These are phyloP conservation scores for Tylopilus plumbeoviolaceoides DNA, from an alignment of 768 basidiomycete genomes.

Conservation along the genomic window DNA sequence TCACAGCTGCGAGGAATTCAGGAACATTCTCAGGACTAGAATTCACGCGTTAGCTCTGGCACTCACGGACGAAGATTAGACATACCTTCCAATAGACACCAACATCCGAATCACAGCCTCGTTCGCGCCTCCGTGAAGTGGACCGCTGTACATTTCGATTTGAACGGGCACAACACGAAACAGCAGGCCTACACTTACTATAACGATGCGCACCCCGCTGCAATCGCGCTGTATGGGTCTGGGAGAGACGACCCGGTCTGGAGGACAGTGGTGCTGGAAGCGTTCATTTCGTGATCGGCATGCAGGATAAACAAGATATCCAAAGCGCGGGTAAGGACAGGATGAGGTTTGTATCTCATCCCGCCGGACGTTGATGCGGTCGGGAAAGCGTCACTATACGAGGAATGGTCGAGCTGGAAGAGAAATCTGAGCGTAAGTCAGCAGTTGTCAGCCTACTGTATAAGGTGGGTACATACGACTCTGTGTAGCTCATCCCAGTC, in stretches of 20 bases:
- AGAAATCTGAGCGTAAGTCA: conserved; percentile 53
- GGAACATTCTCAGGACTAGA: conserved; percentile 78
- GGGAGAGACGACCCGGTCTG: conserved; percentile 88
- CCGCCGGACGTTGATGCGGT: conserved; percentile 41
- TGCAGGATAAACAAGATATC: conserved; percentile 86
- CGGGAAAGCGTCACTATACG: conserved; percentile 28
- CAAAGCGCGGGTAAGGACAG: conserved; percentile 81
- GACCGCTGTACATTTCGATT: conserved; percentile 8
- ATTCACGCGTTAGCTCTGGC: background rate
- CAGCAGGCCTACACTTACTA: conserved; percentile 53
- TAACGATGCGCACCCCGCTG: conserved; percentile 85
- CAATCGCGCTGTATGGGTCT: conserved; percentile 85
- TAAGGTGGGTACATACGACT: conserved; percentile 47
- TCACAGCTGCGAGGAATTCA: conserved; percentile 81
- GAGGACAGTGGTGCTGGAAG: conserved; percentile 78
- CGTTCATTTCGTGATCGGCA: conserved; percentile 90
- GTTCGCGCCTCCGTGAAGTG: conserved; percentile 72
- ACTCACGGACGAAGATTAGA: background rate
- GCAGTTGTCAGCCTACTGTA: background rate
- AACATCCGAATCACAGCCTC: conserved; percentile 96
- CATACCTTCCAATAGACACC: conserved; percentile 77
- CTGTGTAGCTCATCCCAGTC: conserved; percentile 77
- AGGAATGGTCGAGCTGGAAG: conserved; percentile 85
- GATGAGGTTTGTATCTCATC: conserved; percentile 67
- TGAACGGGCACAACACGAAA: background rate